Evolutionary conservation across 2,329 filamentous ascomycete genomes (phyloP).

Genomic region (Fusarium longipes): DNA sequence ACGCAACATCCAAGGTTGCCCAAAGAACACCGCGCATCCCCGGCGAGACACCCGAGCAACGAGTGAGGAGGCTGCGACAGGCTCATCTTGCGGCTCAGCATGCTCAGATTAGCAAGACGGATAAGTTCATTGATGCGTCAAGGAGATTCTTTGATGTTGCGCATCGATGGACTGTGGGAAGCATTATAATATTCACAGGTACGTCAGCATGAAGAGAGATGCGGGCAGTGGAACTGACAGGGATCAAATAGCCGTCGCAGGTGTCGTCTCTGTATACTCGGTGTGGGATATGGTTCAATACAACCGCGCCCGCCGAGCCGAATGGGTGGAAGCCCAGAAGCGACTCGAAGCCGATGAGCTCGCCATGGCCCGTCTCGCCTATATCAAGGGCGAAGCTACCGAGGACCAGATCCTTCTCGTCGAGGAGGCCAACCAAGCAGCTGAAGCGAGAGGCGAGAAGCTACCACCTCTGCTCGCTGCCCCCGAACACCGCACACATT

Average conservation of each 20-base stretch:
- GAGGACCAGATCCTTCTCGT: constrained; percentile 67
- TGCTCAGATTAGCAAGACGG: constrained; percentile 65
- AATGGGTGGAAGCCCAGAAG: constrained; percentile 68
- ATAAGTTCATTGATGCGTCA: constrained; percentile 61
- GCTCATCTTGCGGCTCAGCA: constrained; percentile 74
- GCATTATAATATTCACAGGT: constrained; percentile 69
- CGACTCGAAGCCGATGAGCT: constrained; percentile 66
- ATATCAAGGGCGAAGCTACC: constrained; percentile 68
- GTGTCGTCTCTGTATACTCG: constrained; percentile 68
- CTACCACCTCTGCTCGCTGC: constrained; percentile 64
- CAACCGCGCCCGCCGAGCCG: constrained; percentile 69
- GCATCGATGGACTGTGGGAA: constrained; percentile 65
- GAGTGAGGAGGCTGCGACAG: constrained; percentile 74
- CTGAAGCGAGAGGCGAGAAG: constrained; percentile 58
- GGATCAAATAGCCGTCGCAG: constrained; percentile 60
- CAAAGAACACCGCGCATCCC: constrained; percentile 49
- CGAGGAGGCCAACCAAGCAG: constrained; percentile 65
- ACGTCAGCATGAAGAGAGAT: constrained; percentile 37
- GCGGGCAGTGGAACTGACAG: constrained; percentile 5
- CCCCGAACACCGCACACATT: constrained; percentile 54
- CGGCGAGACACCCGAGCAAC: constrained; percentile 74
- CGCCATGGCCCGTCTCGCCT: constrained; percentile 68
- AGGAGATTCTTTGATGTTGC: constrained; percentile 66
- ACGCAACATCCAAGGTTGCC: constrained; percentile 72
- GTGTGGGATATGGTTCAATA: constrained; percentile 70